Evolutionary conservation across 371 early-diverging fungal genomes (phyloP), one percentile per base, ranked within the genome.

Genomic region (Rhizopus microsporus): DNA sequence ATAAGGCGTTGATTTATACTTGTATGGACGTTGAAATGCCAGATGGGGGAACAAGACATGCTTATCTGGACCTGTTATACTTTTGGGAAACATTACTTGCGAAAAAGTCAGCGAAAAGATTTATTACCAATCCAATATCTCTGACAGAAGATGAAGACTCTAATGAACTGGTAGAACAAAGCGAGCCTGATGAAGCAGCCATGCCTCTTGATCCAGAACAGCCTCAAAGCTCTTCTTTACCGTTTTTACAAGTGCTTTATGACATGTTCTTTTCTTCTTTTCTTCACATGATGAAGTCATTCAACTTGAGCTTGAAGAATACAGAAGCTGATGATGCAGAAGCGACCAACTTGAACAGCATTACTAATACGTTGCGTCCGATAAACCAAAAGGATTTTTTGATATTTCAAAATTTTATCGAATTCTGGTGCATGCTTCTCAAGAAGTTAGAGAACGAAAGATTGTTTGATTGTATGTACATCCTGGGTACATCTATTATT

Each of bases 321-420:
- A 17, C 44, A 16, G 57, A 55, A 7, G 62, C 33, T 3, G 68
- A 52, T 7, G 60, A 52, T 39, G 40, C 51, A 10, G 54, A 59
- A 5, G 59, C 38, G 3, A 38, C 10, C 2, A 45, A 29, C n/a
- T 47, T 37, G 5, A 57, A 43, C 5, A 47, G 51, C 0, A 16
- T 66, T 2, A 51, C 58, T 7, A 60, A 67, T 29, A 67, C 75
- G 23, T 61, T 91, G 40, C 59, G 61, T 17, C 84, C 90, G 0
- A 72, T 79, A 30, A 85, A 84, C 47, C 75, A 75, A 5, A 82
- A 84, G 47, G 91, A 93, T 59, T 86, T 89, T 62, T 52, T 75
- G 7, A 67, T 90, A 4, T 86, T 92, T 43, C 83, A 84, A 46
- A 89, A 88, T 52, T 67, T 86, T 51, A 85, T 87, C 2, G 81